Evolutionary conservation across 169 alveolate genomes (phyloP), one percentile per base, ranked within the genome.

Genomic region (Plasmodium reichenowi): DNA sequence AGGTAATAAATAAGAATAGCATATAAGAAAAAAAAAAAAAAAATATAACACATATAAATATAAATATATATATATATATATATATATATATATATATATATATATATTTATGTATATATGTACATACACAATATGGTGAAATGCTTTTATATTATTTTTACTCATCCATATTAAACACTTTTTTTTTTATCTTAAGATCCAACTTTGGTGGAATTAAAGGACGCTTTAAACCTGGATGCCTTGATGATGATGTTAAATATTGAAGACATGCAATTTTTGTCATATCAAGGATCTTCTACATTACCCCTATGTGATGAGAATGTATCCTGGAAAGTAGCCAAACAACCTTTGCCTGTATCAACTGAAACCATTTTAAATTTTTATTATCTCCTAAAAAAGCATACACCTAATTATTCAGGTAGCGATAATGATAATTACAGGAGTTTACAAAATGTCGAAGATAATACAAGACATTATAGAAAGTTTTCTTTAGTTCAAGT

Each of bases 291-390:
- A 2, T 94, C 96, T 60, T 92, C 93, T 43, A 95, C 97, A 10
- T 91, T 87, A 68, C 96, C 96, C 2, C 94, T 88, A 15, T 95
- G 97, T 66, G 95, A 93, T 54, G 97, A 95, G 74, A 94, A 94
- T 54, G 95, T 95, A 47, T 71, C 94, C 29, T 94, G 97, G 97
- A 94, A 93, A 72, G 97, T 95, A 9, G 97, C 97, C 15, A 93
- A 94, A 87, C 94, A 94, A 73, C 93, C 97, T 15, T 92, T 95
- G 17, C 97, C 97, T 10, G 93, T 91, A 12, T 94, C 97, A 26
- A 94, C 97, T 3, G 96, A 95, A 68, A 75, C 95, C 15, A 95
- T 95, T 93, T 88, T 94, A 66, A 91, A 93, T 38, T 90, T 95
- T 66, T 93, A 95, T 89, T 95, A 95, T 88, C 93, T 94, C 96